phyloP scores from a whole-genome alignment of 1,284 basidiomycete species.

The Wolfiporia cocos region DNA sequence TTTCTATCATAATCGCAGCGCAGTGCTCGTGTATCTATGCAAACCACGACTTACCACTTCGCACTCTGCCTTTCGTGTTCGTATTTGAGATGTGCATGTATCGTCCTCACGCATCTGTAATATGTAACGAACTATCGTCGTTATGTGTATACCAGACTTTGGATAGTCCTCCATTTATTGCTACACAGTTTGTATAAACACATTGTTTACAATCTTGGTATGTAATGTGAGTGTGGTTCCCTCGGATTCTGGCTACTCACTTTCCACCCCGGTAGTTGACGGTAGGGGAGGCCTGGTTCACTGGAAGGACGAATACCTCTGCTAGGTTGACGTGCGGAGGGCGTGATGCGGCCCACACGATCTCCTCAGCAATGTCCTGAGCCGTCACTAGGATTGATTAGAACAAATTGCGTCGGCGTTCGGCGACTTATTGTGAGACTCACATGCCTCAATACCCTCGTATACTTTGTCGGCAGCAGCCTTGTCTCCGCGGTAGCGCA shows the following conservation, averaged over 20 bases:
- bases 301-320: slow-evolving; percentile 72
- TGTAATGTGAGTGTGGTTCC: slow-evolving; percentile 3
- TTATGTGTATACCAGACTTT: background rate
- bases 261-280: slow-evolving; percentile 46
- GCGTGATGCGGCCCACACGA: slow-evolving; percentile 91
- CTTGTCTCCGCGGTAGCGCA: slow-evolving; percentile 84
- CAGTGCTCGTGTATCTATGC: slow-evolving; percentile 3
- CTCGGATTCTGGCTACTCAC: slow-evolving; percentile 13
- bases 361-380: slow-evolving; percentile 92
- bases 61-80: slow-evolving; percentile 13
- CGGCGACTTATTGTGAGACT: slow-evolving; percentile 4
- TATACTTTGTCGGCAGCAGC: slow-evolving; percentile 85
- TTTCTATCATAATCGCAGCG: background rate
- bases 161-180: background rate
- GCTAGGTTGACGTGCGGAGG: slow-evolving; percentile 86
- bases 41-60: slow-evolving; percentile 3
- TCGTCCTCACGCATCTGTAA: background rate
- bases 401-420: background rate
- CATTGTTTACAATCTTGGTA: slow-evolving; percentile 3
- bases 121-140: background rate
- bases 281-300: slow-evolving; percentile 76
- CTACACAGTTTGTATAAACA: slow-evolving; percentile 1
- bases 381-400: slow-evolving; percentile 52
- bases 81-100: background rate
- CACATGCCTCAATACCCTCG: slow-evolving; percentile 75